Conservation (phyloP, 1,284 basidiomycete genomes). For the Hemileia vastatrix region DNA sequence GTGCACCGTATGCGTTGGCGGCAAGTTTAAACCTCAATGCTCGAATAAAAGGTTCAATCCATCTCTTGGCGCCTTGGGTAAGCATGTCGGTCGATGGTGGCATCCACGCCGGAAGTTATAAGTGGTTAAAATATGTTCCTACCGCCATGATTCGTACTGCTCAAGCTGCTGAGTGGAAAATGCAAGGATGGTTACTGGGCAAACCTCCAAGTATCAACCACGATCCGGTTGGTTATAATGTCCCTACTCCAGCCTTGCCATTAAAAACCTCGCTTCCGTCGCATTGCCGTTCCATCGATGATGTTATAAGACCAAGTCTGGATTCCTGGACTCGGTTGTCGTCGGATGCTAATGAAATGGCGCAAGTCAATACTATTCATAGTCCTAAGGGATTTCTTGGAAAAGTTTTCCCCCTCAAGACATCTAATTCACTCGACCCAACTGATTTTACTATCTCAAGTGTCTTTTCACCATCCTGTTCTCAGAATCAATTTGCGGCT, state of each 20-base stretch:
- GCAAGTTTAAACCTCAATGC: slow-evolving; percentile 59
- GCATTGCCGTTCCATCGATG: neutral
- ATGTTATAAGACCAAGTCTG: neutral
- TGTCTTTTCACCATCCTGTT: too few species aligned
- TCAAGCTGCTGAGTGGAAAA: slow-evolving; percentile 90
- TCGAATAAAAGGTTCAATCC: slow-evolving; percentile 71
- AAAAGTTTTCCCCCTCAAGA: too few species aligned
- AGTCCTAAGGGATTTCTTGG: too few species aligned
- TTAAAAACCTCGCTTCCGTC: neutral
- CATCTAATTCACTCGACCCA: too few species aligned
- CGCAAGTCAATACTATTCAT: too few species aligned
- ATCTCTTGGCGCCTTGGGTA: slow-evolving; percentile 93
- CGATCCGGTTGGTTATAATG: slow-evolving; percentile 11
- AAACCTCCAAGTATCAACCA: slow-evolving; percentile 65
- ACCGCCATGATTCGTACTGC: slow-evolving; percentile 86
- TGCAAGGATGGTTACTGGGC: slow-evolving; percentile 91
- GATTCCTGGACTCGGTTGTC: neutral
- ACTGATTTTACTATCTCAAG: too few species aligned
- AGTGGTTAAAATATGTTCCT: slow-evolving; percentile 93
- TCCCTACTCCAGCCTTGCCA: neutral
- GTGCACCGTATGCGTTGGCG: slow-evolving; percentile 85
- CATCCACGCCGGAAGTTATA: slow-evolving; percentile 51
- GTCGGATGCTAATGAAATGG: neutral
- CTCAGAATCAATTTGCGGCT: too few species aligned
- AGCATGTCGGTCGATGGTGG: slow-evolving; percentile 69